A percentile compares a stretch with the other conserved stretches of the same genome.
Conservation (phyloP, 768 basidiomycete species). For the Polyporus arcularius region DNA sequence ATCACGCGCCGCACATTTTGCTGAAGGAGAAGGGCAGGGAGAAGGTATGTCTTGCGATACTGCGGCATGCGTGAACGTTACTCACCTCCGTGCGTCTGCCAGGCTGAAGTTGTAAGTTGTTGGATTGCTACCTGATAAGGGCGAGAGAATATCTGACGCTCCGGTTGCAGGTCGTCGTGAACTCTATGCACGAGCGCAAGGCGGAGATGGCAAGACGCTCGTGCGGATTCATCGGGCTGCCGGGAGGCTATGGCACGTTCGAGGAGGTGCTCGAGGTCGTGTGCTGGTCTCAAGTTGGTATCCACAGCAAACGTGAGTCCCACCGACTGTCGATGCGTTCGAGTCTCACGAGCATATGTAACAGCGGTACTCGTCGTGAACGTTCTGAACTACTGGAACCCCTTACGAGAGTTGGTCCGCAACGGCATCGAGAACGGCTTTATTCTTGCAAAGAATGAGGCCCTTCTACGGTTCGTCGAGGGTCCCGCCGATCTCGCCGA, state of each 20-base stretch:
- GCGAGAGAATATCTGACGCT: neutral
- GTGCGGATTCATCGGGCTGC: constrained; percentile 83
- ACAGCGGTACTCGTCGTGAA: constrained; percentile 87
- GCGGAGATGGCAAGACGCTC: constrained; percentile 84
- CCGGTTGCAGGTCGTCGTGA: constrained; percentile 58
- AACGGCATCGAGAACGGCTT: constrained; percentile 71
- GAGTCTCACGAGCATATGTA: neutral
- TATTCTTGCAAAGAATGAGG: constrained; percentile 62
- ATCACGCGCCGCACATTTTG: constrained; percentile 20
- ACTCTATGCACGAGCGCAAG: constrained; percentile 89
- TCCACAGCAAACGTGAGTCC: constrained; percentile 77
- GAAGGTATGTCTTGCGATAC: constrained; percentile 26
- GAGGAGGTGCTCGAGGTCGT: constrained; percentile 94
- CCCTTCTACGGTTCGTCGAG: constrained; percentile 74
- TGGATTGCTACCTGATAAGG: neutral
- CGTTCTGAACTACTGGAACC: constrained; percentile 79
- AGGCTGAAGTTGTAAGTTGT: constrained; percentile 2
- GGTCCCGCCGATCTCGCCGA: constrained; percentile 54
- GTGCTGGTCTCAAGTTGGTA: constrained; percentile 92
- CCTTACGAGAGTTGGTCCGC: constrained; percentile 74
- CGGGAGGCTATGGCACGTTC: constrained; percentile 93
- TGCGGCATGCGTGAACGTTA: neutral
- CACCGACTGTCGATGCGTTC: neutral
- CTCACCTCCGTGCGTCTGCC: neutral
- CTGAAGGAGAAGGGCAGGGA: constrained; percentile 36